Base-by-base conservation (phyloP, 108 stramenopile species). In the Chaetoceros tenuissimus region DNA sequence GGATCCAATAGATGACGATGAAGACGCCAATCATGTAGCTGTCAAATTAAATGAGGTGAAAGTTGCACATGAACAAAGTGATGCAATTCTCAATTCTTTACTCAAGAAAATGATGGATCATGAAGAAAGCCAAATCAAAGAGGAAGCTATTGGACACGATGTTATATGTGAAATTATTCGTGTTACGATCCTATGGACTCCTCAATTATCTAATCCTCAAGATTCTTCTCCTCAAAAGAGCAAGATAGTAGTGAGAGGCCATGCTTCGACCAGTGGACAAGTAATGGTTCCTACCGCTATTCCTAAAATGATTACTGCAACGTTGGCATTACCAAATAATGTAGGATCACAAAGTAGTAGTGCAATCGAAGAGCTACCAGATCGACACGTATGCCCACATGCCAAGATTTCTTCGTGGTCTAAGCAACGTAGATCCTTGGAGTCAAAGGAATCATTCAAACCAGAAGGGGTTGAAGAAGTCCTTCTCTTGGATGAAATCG, bases 231-330 rank as follows among this genome's bases (percentile, higher is more conserved):
- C n/a, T n/a, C n/a, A n/a, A n/a, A n/a, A n/a, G n/a, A n/a, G n/a
- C n/a, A 34, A 28, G 28, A 68, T 74, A 25, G n/a, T 67, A 17
- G 72, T 73, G 3, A 66, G 73, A 31, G 73, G 63, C 20, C 73
- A 74, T 60, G 62, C 63, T 25, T 53, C 61, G 31, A 46, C 57
- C 48, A 59, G 31, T 21, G 44, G 48, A 1, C 53, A 55, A 26
- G 24, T 43, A 0, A 47, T 60, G 51, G 27, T 34, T 8, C 17
- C 62, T 2, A 20, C 49, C 45, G 18, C 51, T 19, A 24, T 51
- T 3, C 74, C 77, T 40, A 20, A 48, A 30, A 69, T 67, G n/a
- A 81, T 85, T 40, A 53, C 63, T 17, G 76, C 69, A 10, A 70
- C 78, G 28, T 45, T 81, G 27, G 74, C 80, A 31, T 57, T 79